Conservation (phyloP, 257 asterid genomes). For the Asclepias syriaca region DNA sequence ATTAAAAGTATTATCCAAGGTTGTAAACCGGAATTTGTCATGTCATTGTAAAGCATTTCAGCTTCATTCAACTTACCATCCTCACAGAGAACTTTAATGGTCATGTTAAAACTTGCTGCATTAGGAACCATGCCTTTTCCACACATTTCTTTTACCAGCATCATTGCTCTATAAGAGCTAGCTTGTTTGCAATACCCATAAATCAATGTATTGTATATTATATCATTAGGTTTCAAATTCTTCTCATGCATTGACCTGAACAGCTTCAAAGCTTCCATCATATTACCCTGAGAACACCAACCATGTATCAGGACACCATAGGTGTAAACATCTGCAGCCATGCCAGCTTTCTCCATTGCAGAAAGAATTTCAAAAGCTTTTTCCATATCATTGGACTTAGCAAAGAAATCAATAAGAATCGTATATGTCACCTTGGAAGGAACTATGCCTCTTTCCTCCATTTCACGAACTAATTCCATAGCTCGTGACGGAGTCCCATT, state of each 20-base stretch:
- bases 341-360: constrained; percentile 44
- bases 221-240: constrained; percentile 49
- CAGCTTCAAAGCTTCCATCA: constrained; percentile 69
- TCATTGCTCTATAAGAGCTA: constrained; percentile 58
- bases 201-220: constrained; percentile 63
- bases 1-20: constrained; percentile 27
- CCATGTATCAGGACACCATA: constrained; percentile 67
- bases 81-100: constrained; percentile 44
- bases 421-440: constrained; percentile 73
- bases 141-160: constrained; percentile 50
- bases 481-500: constrained; percentile 34
- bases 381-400: constrained; percentile 52
- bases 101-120: constrained; percentile 57
- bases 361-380: constrained; percentile 51
- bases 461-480: constrained; percentile 48
- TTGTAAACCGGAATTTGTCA: constrained; percentile 51
- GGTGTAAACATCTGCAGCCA: constrained; percentile 52
- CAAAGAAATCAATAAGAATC: constrained; percentile 63
- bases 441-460: constrained; percentile 67
- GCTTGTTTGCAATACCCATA: constrained; percentile 64
- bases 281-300: constrained; percentile 61
- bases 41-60: constrained; percentile 33
- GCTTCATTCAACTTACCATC: constrained; percentile 56
- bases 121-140: constrained; percentile 58
- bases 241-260: constrained; percentile 45